phyloP scores from a whole-genome alignment of 192 early-diverging fungal genomes.

The Linderina pennispora region DNA sequence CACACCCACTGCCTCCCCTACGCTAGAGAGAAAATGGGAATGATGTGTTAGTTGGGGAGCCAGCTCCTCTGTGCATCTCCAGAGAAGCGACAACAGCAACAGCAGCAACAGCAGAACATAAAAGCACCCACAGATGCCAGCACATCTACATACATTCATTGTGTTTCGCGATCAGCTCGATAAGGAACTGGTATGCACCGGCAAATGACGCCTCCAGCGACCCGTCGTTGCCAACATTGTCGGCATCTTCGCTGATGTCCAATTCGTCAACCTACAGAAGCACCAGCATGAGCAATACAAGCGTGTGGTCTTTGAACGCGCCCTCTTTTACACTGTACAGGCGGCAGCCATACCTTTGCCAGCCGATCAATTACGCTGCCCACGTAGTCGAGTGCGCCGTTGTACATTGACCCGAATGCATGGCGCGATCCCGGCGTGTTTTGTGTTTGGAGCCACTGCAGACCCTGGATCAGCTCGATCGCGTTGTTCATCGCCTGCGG shows the following conservation, averaged over 20 bases:
- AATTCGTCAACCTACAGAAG: background rate
- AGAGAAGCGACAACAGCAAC: too few relatives aligned
- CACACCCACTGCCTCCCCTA: too few relatives aligned
- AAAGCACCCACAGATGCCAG: too few relatives aligned
- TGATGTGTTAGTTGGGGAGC: too few relatives aligned
- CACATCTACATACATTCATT: constrained; percentile 45
- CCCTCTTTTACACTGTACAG: too few relatives aligned
- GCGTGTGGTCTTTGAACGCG: too few relatives aligned
- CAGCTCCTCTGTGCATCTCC: too few relatives aligned
- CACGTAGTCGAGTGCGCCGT: constrained; percentile 25
- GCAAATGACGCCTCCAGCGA: constrained; percentile 26
- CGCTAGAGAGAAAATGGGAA: too few relatives aligned
- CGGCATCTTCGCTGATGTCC: too few relatives aligned
- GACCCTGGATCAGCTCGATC: constrained; percentile 30
- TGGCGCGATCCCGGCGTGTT: constrained; percentile 8
- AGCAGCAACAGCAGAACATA: too few relatives aligned
- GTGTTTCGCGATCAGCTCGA: constrained; percentile 37
- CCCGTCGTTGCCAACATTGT: constrained; percentile 10
- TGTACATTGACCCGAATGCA: constrained; percentile 22
- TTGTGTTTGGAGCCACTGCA: constrained; percentile 21
- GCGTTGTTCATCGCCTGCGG: constrained; percentile 19
- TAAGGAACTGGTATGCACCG: constrained; percentile 34
- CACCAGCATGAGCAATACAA: too few relatives aligned
- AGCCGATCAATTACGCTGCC: constrained; percentile 20
- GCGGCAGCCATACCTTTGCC: constrained; percentile 10